Evolutionary conservation across 2,329 filamentous ascomycete genomes (phyloP), one percentile per base, ranked within the genome.

Genomic region (Claviceps fusiformis): DNA sequence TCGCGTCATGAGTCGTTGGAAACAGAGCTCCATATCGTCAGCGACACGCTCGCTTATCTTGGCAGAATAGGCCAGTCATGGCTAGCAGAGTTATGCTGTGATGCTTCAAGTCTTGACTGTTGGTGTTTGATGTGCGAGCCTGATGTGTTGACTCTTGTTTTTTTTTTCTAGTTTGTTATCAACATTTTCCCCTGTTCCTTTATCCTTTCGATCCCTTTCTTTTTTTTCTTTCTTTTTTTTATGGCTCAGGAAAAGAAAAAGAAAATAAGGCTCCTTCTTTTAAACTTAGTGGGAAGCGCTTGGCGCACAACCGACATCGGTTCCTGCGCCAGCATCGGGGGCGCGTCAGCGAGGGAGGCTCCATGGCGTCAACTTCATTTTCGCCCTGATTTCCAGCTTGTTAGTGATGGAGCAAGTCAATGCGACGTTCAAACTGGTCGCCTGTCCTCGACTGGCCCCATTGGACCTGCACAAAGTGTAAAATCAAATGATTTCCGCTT

Each of bases 1-100:
- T 54, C 60, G 60, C 60, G 60, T 62, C 58, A 50, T 58, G 59
- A 61, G 55, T 61, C 59, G 60, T 55, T 53, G 54, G 15, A 48
- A 48, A 33, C 13, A 47, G 24, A 29, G 13, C 41, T 29, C 45
- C 51, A 54, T 45, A 29, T 15, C 56, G 35, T 53, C 50, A 33
- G 53, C 31, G 55, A 55, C 52, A 49, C 52, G 55, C 44, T 43
- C 52, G 55, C 48, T 41, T n/a, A 33, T 50, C 19, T 8, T 17
- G 9, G 3, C n/a, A 19, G 41, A 52, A 35, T n/a, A 44, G 29
- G 52, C 43, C n/a, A 43, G n/a, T 17, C 17, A 9, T 43, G 17
- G 15, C 31, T 13, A 41, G 15, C 43, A 15, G 13, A 47, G 17
- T 7, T 35, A 43, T 52, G 17, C 3, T 52, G n/a, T 37, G 51